Percentiles rank a stretch among this genome's conserved stretches.
These are phyloP conservation scores for Balakata baccata DNA, from an alignment of 345 rosid genomes.

Conservation along the genomic window DNA sequence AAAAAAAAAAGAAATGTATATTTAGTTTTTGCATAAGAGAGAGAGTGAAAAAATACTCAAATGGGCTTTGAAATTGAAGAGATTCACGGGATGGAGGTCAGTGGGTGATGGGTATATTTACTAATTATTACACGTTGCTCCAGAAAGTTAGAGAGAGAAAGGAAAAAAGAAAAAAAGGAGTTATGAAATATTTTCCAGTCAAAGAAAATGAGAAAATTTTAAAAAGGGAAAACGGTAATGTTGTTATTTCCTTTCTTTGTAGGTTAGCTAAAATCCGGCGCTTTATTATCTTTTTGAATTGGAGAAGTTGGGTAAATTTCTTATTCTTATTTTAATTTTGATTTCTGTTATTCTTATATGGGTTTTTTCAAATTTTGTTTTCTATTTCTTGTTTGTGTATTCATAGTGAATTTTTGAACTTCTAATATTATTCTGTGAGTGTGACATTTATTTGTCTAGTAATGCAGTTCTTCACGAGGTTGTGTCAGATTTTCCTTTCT, in stretches of 20 bases:
- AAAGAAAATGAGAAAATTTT: conserved; percentile 12
- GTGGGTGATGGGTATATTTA: not conserved
- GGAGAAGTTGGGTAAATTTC: conserved; percentile 26
- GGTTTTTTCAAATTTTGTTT: conserved; percentile 17
- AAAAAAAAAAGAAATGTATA: not conserved
- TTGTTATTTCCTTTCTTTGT: not conserved
- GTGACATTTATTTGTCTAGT: conserved; percentile 79
- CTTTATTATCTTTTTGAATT: conserved; percentile 25
- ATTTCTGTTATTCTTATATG: not conserved
- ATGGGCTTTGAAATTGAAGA: conserved; percentile 11
- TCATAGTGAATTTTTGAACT: conserved; percentile 10
- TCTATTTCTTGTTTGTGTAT: conserved; percentile 24
- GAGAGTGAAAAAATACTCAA: not conserved
- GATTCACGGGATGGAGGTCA: conserved; percentile 14
- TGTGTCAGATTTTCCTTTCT: conserved; percentile 62
- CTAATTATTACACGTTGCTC: conserved; percentile 33
- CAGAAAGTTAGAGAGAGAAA: conserved; percentile 22
- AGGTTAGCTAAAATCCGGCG: conserved; percentile 14
- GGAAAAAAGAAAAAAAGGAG: not conserved
- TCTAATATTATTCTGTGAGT: conserved; percentile 40
- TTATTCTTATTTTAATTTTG: conserved; percentile 1
- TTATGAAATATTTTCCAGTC: conserved; percentile 4
- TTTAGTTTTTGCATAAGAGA: not conserved
- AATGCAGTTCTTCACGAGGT: conserved; percentile 79
- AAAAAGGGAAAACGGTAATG: conserved; percentile 12